Base-by-base conservation (phyloP, 306 rosid species). In the Lablab purpureus region DNA sequence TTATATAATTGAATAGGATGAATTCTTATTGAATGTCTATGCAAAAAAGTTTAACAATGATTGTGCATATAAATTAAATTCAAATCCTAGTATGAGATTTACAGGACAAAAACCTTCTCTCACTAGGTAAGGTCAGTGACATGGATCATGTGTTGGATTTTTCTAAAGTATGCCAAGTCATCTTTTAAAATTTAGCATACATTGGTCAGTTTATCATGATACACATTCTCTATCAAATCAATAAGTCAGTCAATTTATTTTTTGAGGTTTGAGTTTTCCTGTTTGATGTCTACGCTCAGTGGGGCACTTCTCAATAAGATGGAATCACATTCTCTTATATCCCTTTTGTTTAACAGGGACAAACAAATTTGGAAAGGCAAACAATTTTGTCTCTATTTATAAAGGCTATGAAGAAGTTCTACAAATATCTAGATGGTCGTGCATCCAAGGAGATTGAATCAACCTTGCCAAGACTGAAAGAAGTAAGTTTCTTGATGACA, bases 311-410 rank as follows among this genome's bases (percentile, higher is more conserved):
- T 18, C 28, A 13, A 60, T 64, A n/a, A n/a, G n/a, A n/a, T n/a
- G n/a, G n/a, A n/a, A n/a, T n/a, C n/a, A n/a, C n/a, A n/a, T 72
- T 73, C 30, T 73, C 74, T 71, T 70, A 40, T 70, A 23, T 66
- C 46, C 40, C 52, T 77, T 27, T 22, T 22, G 15, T 87, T 52
- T 79, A 56, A 51, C 82, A 95, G 99, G 92, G 84, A 71, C 90
- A 92, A 81, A 82, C 86, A 80, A 86, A 85, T 85, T 77, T 95
- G 84, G 96, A 88, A 73, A 87, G 97, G 79, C 88, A 83, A 74
- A 93, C 90, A 71, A 93, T 95, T 79, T 83, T 95, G 88, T 95
- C 98, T 81, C 84, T 85, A 34, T 90, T 92, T 82, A 95, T 87
- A 37, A 92, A 95, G 86, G 90, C 76, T 68, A 90, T 95, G 97